phyloP scores from a whole-genome alignment of 495 filamentous ascomycete genomes.

The Achaetomiella virescens region DNA sequence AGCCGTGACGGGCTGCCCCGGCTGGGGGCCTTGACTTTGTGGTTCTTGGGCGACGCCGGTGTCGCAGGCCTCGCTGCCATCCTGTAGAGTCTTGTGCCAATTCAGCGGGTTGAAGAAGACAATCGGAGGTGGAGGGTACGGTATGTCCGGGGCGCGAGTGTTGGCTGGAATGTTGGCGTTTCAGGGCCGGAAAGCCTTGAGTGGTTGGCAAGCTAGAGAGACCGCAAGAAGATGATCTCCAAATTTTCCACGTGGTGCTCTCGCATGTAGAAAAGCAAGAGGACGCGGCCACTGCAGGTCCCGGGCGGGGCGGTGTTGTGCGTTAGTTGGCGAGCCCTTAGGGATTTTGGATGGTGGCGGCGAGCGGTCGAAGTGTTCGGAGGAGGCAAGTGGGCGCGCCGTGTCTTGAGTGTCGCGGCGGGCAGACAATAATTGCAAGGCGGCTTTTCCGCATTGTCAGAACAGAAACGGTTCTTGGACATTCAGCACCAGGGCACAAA shows the following conservation, averaged over 20 bases:
- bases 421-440: background rate
- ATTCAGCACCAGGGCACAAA: background rate
- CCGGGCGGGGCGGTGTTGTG: background rate
- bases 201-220: too few species aligned
- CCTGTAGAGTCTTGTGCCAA: background rate
- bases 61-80: slow-evolving; percentile 44
- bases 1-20: slow-evolving; percentile 47
- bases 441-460: background rate
- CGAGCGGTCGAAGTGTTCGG: background rate
- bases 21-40: slow-evolving; percentile 47
- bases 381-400: background rate
- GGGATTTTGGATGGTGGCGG: background rate
- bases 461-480: background rate
- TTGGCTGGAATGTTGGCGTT: background rate
- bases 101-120: background rate
- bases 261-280: background rate
- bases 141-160: background rate
- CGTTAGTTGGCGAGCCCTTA: background rate
- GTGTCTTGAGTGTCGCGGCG: background rate
- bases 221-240: too few species aligned
- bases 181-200: too few species aligned
- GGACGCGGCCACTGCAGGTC: background rate
- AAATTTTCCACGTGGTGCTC: background rate
- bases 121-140: background rate
- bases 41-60: slow-evolving; percentile 48